Base-by-base conservation (phyloP, 352 stramenopile species). In the Phytophthora foliorum region DNA sequence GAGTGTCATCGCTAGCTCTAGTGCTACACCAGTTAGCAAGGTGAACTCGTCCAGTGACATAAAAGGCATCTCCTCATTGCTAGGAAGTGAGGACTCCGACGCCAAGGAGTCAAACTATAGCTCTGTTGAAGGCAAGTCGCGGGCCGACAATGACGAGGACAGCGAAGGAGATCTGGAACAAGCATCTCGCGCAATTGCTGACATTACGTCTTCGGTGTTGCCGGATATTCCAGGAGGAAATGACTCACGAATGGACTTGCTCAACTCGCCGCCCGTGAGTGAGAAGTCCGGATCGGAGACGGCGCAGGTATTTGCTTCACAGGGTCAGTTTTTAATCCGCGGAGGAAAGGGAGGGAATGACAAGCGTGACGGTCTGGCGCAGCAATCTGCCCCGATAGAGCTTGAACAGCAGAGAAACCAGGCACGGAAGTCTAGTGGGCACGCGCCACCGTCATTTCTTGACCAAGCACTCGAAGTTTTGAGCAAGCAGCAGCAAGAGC, bases 391-490 rank as follows among this genome's bases (percentile, higher is more conserved):
- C 10, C 17, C 22, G 21, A 38, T 24, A 16, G 42, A 57, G 17
- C 10, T 27, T 17, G 34, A 16, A 29, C 25, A 67, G 31, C 54
- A 68, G 17, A 41, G 54, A 27, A 63, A 13, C 27, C 41, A 61
- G 6, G 42, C 42, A 22, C 17, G 31, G 0, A 68, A 61, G 19
- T 8, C n/a, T 46, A 57, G 29, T 34, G 25, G 19, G 8, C 65
- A 63, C 62, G 42, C 57, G 7, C 69, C 79, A 25, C 69, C 79
- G 27, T 78, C 69, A 11, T 81, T 86, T 42, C 64, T 83, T 19
- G 72, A 83, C 45, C 75, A 84, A 68, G 76, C 75, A 6, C 63
- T 86, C 9, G 78, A 84, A 65, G 70, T 75, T 29, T 39, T 84
- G 25, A 86, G 73, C 36, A 79, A 82, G 38, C 78, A 81, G 54